These are phyloP conservation scores for Biscutella auriculata DNA, from an alignment of 441 rosid species.

Conservation along the genomic window DNA sequence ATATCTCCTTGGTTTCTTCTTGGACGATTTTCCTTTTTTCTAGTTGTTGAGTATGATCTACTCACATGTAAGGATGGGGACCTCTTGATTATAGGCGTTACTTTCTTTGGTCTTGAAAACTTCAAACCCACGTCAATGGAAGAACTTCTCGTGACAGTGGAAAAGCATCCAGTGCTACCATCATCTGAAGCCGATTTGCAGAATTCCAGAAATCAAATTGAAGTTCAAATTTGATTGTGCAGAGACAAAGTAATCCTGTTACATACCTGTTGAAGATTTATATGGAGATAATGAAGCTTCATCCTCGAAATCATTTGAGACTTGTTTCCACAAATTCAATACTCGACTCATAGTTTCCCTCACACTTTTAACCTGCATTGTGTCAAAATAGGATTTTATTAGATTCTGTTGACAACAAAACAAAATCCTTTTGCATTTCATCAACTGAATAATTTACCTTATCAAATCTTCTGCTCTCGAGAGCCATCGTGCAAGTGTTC, in stretches of 20 bases:
- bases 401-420: slow-evolving; percentile 5
- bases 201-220: neutral
- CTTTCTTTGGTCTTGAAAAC: slow-evolving; percentile 39
- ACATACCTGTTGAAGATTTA: slow-evolving; percentile 33
- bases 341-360: slow-evolving; percentile 77
- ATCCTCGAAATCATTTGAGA: slow-evolving; percentile 38
- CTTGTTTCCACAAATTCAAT: slow-evolving; percentile 68
- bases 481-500: slow-evolving; percentile 35
- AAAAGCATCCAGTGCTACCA: slow-evolving; percentile 31
- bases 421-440: no score
- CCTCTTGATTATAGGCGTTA: slow-evolving; percentile 32
- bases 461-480: slow-evolving; percentile 72
- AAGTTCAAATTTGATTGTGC: no score
- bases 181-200: slow-evolving; percentile 38
- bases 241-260: no score
- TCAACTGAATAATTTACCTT: slow-evolving; percentile 36
- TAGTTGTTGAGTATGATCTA: slow-evolving; percentile 35
- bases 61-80: slow-evolving; percentile 42
- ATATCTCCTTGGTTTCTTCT: slow-evolving; percentile 35
- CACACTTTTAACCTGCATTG: slow-evolving; percentile 58
- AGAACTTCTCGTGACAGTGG: slow-evolving; percentile 33
- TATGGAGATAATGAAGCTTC: slow-evolving; percentile 37
- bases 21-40: slow-evolving; percentile 45
- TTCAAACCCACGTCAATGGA: slow-evolving; percentile 30
- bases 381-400: slow-evolving; percentile 1